phyloP scores from a whole-genome alignment of 2,329 filamentous ascomycete species.

The Dothistroma septosporum region DNA sequence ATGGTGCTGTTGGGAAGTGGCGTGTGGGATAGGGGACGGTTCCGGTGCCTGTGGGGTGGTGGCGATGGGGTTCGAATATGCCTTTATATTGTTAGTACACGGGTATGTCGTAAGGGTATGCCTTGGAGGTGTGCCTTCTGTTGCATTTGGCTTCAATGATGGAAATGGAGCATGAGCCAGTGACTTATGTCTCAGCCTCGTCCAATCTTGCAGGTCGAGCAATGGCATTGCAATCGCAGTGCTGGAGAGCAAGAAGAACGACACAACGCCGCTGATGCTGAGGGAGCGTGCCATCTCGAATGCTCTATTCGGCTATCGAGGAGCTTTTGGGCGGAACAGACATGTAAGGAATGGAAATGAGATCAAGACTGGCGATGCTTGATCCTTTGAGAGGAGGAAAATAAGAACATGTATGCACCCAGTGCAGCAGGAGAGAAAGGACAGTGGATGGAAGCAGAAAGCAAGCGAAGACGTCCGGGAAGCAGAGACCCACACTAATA shows the following conservation, averaged over 20 bases:
- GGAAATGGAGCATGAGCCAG: neutral
- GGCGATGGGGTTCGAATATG: neutral
- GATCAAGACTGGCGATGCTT: slow-evolving; percentile 3
- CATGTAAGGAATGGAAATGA: neutral
- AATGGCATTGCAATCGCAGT: slow-evolving; percentile 4
- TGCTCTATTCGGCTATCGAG: neutral
- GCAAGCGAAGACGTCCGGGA: neutral
- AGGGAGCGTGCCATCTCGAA: neutral
- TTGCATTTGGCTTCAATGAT: neutral
- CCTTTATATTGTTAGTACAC: neutral
- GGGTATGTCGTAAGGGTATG: neutral
- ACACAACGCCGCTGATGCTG: slow-evolving; percentile 5
- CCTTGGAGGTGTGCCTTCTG: neutral
- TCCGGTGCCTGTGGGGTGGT: neutral
- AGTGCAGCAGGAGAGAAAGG: neutral
- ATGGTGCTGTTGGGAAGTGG: neutral
- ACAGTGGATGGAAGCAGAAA: neutral
- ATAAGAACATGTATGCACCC: neutral
- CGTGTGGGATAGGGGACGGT: neutral
- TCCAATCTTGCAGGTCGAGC: slow-evolving; percentile 1
- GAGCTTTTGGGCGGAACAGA: neutral
- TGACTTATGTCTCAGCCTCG: neutral
- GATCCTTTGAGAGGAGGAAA: neutral
- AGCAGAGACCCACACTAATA: neutral
- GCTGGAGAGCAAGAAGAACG: slow-evolving; percentile 3